phyloP scores from a whole-genome alignment of 305 asterid genomes.

The Fraxinus latifolia region DNA sequence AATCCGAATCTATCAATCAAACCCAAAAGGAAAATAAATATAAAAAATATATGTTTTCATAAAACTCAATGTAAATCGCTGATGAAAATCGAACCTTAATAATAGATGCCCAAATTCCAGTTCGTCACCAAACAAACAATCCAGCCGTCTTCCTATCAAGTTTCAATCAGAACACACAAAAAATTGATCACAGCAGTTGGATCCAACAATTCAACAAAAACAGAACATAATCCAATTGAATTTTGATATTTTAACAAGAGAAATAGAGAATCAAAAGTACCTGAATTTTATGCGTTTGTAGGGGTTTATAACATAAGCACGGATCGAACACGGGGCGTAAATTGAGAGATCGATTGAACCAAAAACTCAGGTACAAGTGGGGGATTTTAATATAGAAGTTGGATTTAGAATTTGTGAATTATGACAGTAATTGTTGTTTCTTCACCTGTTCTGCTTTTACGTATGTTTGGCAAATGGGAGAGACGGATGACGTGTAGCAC shows the following conservation, averaged over 20 bases:
- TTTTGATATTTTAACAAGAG: neutral
- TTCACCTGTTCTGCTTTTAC: neutral
- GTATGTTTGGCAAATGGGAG: neutral
- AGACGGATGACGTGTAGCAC: neutral
- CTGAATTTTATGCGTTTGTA: neutral
- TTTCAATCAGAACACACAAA: neutral
- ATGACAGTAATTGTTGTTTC: neutral
- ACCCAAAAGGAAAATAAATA: neutral
- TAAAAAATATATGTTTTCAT: neutral
- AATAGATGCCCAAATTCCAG: conserved; percentile 7
- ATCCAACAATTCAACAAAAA: conserved; percentile 2
- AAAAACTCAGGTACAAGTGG: neutral
- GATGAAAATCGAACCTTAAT: neutral
- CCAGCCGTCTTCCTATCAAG: neutral
- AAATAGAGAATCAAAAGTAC: neutral
- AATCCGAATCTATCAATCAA: conserved; percentile 6
- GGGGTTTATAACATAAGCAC: neutral
- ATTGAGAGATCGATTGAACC: neutral
- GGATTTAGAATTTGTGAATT: neutral
- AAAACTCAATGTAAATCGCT: neutral
- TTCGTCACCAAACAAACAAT: neutral
- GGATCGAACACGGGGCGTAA: neutral
- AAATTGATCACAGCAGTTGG: neutral
- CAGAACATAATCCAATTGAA: neutral
- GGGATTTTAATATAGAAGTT: neutral